phyloP scores from a whole-genome alignment of 805 yeast genomes.

The Saccharomycopsis vini region DNA sequence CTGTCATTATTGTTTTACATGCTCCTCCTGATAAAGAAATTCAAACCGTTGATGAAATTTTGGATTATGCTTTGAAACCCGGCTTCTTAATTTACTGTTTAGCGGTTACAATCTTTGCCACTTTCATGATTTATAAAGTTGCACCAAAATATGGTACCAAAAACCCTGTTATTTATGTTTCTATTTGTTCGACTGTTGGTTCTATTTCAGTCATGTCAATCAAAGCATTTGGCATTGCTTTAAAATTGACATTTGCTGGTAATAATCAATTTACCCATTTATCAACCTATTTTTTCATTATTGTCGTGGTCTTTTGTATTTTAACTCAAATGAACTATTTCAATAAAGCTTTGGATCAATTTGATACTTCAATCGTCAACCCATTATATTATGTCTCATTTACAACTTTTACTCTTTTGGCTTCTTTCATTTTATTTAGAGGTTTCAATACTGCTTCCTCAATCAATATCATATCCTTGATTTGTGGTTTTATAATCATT shows the following conservation, averaged over 20 bases:
- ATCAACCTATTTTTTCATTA: conserved; percentile 72
- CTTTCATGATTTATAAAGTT: conserved; percentile 72
- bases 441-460: conserved; percentile 82
- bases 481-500: conserved; percentile 79
- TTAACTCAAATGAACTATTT: conserved; percentile 89
- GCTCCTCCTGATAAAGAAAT: conserved; percentile 94
- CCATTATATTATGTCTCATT: conserved; percentile 87
- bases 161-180: conserved; percentile 82
- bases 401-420: conserved; percentile 78
- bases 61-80: conserved; percentile 71
- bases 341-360: conserved; percentile 88
- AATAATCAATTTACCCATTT: conserved; percentile 81
- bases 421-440: conserved; percentile 76
- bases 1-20: conserved; percentile 79
- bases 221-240: conserved; percentile 88
- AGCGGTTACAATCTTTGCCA: conserved; percentile 55
- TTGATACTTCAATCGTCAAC: conserved; percentile 86
- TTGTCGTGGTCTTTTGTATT: conserved; percentile 74
- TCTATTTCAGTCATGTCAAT: conserved; percentile 86
- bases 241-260: conserved; percentile 75
- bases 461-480: conserved; percentile 69
- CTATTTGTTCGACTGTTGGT: conserved; percentile 85
- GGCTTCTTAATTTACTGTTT: conserved; percentile 61
- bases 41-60: conserved; percentile 78
- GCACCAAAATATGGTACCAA: conserved; percentile 74